These are phyloP conservation scores for Fraxinus floribunda DNA, from an alignment of 305 asterid species.

Conservation along the genomic window DNA sequence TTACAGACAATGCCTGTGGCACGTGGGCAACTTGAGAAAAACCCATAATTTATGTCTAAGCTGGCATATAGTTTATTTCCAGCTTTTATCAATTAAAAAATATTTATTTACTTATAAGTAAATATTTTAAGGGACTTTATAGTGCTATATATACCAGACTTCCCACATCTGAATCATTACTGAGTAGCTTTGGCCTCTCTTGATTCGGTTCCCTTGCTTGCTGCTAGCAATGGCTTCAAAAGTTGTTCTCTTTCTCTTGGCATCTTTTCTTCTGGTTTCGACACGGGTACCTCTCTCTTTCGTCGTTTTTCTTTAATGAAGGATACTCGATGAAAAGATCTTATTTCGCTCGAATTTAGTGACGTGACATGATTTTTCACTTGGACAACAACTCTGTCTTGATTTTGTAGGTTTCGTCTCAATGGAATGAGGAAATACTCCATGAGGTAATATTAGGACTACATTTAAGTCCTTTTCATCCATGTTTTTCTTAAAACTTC, in stretches of 20 bases:
- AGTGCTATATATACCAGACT: background rate
- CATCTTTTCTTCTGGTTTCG: slow-evolving; percentile 32
- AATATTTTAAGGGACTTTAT: background rate
- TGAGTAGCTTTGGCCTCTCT: background rate
- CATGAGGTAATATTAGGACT: slow-evolving; percentile 21
- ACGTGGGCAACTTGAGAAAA: slow-evolving; percentile 26
- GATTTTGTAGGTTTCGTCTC: slow-evolving; percentile 30
- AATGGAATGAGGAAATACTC: slow-evolving; percentile 22
- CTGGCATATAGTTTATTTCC: background rate
- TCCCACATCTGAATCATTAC: slow-evolving; percentile 5
- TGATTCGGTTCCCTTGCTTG: background rate
- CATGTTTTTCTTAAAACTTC: background rate
- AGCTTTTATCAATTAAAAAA: background rate
- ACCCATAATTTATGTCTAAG: slow-evolving; percentile 16
- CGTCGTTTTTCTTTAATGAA: background rate
- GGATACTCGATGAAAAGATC: background rate
- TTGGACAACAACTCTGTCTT: background rate
- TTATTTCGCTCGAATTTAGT: background rate
- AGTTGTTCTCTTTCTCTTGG: slow-evolving; percentile 29
- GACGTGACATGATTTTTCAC: background rate
- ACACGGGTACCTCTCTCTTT: slow-evolving; percentile 20
- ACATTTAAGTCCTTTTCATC: background rate
- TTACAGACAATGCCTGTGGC: slow-evolving; percentile 23
- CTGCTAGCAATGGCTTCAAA: slow-evolving; percentile 35
- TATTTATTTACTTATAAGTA: background rate